Conservation (phyloP, 305 asterid genomes). For the Fraxinus floribunda region DNA sequence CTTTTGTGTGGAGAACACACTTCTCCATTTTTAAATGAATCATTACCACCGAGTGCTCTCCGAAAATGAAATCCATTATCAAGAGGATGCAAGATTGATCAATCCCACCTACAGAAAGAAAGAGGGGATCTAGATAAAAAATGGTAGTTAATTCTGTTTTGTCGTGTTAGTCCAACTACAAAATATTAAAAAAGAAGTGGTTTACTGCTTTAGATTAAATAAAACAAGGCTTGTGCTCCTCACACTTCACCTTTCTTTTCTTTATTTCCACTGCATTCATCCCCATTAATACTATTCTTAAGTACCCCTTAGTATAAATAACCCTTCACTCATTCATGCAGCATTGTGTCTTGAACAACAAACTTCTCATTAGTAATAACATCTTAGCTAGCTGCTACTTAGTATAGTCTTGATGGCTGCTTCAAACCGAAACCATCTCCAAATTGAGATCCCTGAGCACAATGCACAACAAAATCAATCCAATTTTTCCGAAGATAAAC, state of each 20-base stretch:
- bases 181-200: neutral
- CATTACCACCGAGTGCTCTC: constrained; percentile 22
- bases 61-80: constrained; percentile 22
- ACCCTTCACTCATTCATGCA: neutral
- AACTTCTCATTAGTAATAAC: neutral
- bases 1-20: constrained; percentile 50
- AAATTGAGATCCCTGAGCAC: neutral
- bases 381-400: neutral
- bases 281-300: neutral
- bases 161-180: too few relatives aligned
- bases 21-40: constrained; percentile 28
- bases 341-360: neutral
- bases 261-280: neutral
- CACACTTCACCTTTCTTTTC: neutral
- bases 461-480: neutral
- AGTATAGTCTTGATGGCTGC: neutral
- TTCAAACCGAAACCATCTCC: neutral
- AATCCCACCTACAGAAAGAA: neutral
- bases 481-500: neutral
- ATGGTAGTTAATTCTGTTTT: neutral
- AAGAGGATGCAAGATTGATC: neutral
- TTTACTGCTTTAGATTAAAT: neutral
- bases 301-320: neutral
- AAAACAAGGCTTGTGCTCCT: neutral
- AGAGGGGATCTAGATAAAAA: neutral